phyloP scores from a whole-genome alignment of 106 monocot species.

The Vanilla planifolia region DNA sequence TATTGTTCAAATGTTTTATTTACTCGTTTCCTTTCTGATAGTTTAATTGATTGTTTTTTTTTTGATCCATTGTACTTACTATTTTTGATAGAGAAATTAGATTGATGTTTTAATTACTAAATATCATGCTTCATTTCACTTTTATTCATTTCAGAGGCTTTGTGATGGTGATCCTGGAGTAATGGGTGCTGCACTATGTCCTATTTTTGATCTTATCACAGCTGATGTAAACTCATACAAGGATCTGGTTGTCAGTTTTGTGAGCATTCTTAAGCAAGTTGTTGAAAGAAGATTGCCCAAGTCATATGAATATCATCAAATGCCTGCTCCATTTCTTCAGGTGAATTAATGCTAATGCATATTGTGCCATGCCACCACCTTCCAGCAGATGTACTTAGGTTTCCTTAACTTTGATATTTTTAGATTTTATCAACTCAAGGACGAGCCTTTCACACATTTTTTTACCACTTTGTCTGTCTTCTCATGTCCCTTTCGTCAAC shows the following conservation, averaged over 20 bases:
- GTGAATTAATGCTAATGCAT: constrained; percentile 29
- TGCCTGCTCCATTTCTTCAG: constrained; percentile 99
- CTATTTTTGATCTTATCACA: constrained; percentile 86
- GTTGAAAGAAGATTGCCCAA: constrained; percentile 88
- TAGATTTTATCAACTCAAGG: no score
- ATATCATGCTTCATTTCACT: neutral
- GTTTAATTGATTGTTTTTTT: no score
- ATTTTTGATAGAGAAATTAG: no score
- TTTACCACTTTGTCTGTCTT: no score
- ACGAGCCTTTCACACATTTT: no score
- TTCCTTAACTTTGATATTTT: no score
- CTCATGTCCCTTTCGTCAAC: neutral
- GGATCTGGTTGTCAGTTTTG: constrained; percentile 90
- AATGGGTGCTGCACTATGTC: constrained; percentile 96
- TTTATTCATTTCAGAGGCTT: constrained; percentile 48
- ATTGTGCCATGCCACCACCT: no score
- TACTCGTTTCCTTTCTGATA: no score
- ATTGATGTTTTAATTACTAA: no score
- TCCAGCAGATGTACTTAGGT: neutral
- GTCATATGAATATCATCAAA: constrained; percentile 94
- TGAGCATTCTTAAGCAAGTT: constrained; percentile 96
- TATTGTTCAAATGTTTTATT: no score
- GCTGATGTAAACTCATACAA: constrained; percentile 84
- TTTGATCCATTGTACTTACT: no score
- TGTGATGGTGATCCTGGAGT: constrained; percentile 99